Conservation (phyloP, 1,284 basidiomycete species). For the Golubevia pallescens region DNA sequence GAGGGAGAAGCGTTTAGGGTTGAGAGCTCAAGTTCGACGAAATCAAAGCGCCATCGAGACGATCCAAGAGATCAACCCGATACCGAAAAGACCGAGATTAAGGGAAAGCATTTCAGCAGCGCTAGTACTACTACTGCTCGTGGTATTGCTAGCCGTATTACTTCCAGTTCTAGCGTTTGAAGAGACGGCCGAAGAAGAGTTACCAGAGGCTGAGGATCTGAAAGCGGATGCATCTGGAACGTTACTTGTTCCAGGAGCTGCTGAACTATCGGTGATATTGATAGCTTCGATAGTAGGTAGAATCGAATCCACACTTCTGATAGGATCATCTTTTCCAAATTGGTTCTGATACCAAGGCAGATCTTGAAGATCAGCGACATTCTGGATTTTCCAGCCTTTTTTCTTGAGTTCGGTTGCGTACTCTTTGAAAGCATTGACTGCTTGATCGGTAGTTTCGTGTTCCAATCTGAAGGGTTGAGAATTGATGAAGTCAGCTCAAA, state of each 20-base stretch:
- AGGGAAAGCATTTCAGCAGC: too few species aligned
- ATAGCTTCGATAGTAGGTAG: slow-evolving; percentile 26
- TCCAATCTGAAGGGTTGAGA: slow-evolving; percentile 16
- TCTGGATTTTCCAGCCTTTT: slow-evolving; percentile 30
- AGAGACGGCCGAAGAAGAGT: too few species aligned
- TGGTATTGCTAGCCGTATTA: too few species aligned
- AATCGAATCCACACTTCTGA: slow-evolving; percentile 21
- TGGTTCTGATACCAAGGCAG: slow-evolving; percentile 51
- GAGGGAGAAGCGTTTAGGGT: too few species aligned
- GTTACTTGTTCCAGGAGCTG: slow-evolving; percentile 14
- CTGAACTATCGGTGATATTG: slow-evolving; percentile 28
- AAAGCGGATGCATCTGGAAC: slow-evolving; percentile 28
- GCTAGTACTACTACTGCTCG: too few species aligned
- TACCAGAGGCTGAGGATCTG: too few species aligned
- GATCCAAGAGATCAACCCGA: too few species aligned
- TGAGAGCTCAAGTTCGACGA: too few species aligned
- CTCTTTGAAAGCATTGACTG: slow-evolving; percentile 35
- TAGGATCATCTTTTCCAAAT: not conserved
- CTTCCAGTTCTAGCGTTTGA: too few species aligned
- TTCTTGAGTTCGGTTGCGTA: slow-evolving; percentile 24
- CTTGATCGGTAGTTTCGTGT: slow-evolving; percentile 50
- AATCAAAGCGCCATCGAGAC: too few species aligned
- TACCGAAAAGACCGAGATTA: too few species aligned
- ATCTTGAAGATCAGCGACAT: slow-evolving; percentile 36
- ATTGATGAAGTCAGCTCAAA: too few species aligned